Evolutionary conservation across 306 rosid genomes (phyloP).

Genomic region (Prunus mira): DNA sequence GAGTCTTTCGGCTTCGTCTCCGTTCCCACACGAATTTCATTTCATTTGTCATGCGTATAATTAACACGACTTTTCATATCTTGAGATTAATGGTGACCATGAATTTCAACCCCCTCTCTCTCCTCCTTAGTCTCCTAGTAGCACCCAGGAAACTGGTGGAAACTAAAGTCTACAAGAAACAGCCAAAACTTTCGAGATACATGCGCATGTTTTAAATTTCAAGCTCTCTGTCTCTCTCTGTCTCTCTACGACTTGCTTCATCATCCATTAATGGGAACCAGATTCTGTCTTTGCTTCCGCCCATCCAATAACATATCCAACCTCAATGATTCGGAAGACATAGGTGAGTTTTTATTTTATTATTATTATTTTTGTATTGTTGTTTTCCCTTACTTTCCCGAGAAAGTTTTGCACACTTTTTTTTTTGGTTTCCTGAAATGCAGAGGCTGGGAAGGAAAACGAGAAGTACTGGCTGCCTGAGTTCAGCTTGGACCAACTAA

Average conservation of each 20-base stretch:
- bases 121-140: too few species aligned
- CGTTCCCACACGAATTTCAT: too few species aligned
- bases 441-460: constrained; percentile 45
- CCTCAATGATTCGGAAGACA: constrained; percentile 47
- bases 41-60: too few species aligned
- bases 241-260: constrained; percentile 8
- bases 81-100: too few species aligned
- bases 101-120: too few species aligned
- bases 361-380: too few species aligned
- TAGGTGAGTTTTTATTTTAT: constrained; percentile 27
- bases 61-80: too few species aligned
- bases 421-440: constrained; percentile 2
- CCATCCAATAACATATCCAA: constrained; percentile 54
- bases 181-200: not conserved
- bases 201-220: not conserved
- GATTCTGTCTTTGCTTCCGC: constrained; percentile 65
- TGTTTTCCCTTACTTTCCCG: constrained; percentile 12
- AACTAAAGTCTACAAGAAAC: not conserved
- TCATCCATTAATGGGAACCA: constrained; percentile 59
- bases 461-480: constrained; percentile 41
- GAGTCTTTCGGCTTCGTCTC: not conserved
- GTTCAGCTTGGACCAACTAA: constrained; percentile 59
- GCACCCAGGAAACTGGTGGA: not conserved
- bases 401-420: not conserved
- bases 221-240: not conserved